Evolutionary conservation across 169 alveolate species (phyloP), one percentile per base, ranked within the genome.

Genomic region (Sarcocystis neurona): DNA sequence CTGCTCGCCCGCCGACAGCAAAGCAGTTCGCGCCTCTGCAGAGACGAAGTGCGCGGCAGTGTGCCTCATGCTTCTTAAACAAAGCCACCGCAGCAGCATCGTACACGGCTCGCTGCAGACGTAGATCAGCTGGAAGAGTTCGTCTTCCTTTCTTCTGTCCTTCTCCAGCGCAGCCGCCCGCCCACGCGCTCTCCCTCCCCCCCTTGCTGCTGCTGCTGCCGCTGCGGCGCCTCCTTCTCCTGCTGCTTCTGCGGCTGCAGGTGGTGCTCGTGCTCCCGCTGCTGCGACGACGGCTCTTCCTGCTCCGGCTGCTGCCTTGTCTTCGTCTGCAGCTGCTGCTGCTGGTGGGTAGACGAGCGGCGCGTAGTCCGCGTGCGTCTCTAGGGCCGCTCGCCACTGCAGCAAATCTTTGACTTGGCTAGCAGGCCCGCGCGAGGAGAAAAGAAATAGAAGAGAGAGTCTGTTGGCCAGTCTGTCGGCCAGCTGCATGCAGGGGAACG

Each of bases 391-490:
- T 43, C 56, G 46, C 91, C 91, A 87, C 12, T 58, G 4, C 30
- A 63, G 47, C n/a, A 87, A 74, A 32, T 87, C 91, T 47, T 84
- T 27, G 50, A 78, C 6, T 75, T 87, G 85, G 68, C 87, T 39
- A 23, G 75, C 74, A 53, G 82, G 91, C 23, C 85, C 85, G 32
- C 84, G 87, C 60, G 46, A 53, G 41, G 82, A 77, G 32, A 87
- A 87, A 34, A 87, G 68, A 66, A 87, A 87, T 12, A 87, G 87
- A 12, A 87, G 84, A 44, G 91, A 68, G n/a, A 87, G 87, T 41
- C 87, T 79, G 50, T 79, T 82, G 23, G 68, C 68, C 32, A 75
- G 37, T 6, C 91, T 87, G 75, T 87, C 91, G 30, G 46, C 63
- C 44, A 87, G 87, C 91, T 87, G 91, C 58, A 77, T 34, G 50